A percentile compares a stretch with the other conserved stretches of the same genome.
phyloP scores from a whole-genome alignment of 305 asterid genomes.

The Solanum aculeatissimum region DNA sequence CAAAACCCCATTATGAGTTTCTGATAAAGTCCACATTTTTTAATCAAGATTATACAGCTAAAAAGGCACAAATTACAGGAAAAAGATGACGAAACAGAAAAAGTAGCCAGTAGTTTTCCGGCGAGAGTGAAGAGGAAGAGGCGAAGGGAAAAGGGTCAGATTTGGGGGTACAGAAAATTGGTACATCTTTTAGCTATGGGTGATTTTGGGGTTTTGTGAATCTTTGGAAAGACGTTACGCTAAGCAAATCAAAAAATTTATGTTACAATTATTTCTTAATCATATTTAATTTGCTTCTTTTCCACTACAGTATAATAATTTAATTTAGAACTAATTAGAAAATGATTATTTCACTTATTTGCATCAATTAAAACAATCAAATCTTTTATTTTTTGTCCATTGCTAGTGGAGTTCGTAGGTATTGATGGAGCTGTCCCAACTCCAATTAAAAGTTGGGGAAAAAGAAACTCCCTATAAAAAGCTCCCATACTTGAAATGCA shows the following conservation, averaged over 20 bases:
- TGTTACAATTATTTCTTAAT: neutral
- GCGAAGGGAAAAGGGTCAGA: constrained; percentile 25
- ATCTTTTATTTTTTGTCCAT: neutral
- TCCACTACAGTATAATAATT: neutral
- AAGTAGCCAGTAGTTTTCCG: neutral
- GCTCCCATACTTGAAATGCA: constrained; percentile 4
- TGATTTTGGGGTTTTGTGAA: constrained; percentile 49
- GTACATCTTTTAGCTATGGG: constrained; percentile 22
- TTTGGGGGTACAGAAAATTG: constrained; percentile 31
- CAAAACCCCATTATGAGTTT: constrained; percentile 24
- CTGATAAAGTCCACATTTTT: constrained; percentile 30
- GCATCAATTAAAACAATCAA: neutral
- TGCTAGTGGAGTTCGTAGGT: constrained; percentile 1
- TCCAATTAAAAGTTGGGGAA: neutral
- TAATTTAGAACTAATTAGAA: neutral
- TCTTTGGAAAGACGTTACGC: constrained; percentile 53
- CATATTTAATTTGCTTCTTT: neutral
- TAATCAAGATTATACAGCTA: constrained; percentile 5
- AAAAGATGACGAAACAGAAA: neutral
- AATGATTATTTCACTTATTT: neutral
- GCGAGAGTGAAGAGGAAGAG: constrained; percentile 14
- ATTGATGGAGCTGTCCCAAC: constrained; percentile 8
- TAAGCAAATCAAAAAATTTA: constrained; percentile 16
- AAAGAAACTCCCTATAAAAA: neutral
- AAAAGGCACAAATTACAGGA: neutral